Base-by-base conservation (phyloP, 2,329 filamentous ascomycete genomes). In the Albifimbria verrucaria region DNA sequence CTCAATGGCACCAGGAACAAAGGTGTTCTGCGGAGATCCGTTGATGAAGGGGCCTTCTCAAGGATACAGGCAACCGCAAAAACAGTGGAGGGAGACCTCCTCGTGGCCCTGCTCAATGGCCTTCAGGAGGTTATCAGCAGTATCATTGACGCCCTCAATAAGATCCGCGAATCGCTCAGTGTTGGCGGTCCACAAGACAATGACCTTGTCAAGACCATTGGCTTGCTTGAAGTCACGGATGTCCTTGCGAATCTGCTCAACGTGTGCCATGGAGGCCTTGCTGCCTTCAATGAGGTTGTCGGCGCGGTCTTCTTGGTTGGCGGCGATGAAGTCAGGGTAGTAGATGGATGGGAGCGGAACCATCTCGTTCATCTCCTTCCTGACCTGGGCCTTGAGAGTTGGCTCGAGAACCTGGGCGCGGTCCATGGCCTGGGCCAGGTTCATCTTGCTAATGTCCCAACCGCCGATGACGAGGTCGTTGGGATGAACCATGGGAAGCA, bases 321-420 rank as follows among this genome's bases (percentile, higher is more conserved):
- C 90, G 61, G 94, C 94, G 68, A 99, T 99, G 80, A 99, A 99
- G 75, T 97, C 94, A 1, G 94, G 94, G 73, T 99, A 99, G 83
- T 99, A 99, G 76, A 97, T 89, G 73, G 89, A 93, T 22, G 92
- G 93, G 58, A 97, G 83, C 25, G 94, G 94, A 63, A 87, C 86
- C 86, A 97, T 89, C 63, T 80, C 78, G 56, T 86, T 78, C 92
- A 97, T 93, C 77, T 97, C 90, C 82, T 97, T 96, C 75, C 86
- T 87, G 64, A 99, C 89, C 65, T 89, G 82, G 52, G 80, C 77
- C 83, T 99, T 99, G 66, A 99, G 82, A 25, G 90, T 87, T n/a
- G 94, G 94, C 77, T 97, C 93, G 51, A 99, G 86, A 51, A 99
- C 94, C 70, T 88, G 86, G 61, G 94, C 93, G 66, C 94, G 90